These are phyloP conservation scores for Prunus mume DNA, from an alignment of 306 rosid species.

Conservation along the genomic window DNA sequence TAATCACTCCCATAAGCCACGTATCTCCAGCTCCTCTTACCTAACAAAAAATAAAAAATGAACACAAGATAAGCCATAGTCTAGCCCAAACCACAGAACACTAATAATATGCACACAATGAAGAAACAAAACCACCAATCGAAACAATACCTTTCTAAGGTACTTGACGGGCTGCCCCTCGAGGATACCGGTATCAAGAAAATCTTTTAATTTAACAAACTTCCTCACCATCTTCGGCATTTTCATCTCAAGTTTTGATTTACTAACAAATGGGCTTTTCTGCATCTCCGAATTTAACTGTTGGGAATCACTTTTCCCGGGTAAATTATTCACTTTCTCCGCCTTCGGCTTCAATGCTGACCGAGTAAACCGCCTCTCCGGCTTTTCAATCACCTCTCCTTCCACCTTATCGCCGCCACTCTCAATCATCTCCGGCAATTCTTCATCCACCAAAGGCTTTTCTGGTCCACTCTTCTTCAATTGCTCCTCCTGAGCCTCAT, in stretches of 20 bases:
- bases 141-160: conserved; percentile 55
- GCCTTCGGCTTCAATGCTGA: conserved; percentile 48
- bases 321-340: conserved; percentile 24
- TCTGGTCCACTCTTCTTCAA: neutral
- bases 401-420: conserved; percentile 7
- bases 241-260: conserved; percentile 18
- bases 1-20: conserved; percentile 67
- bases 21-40: conserved; percentile 45
- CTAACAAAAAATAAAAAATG: conserved; percentile 33
- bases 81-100: conserved; percentile 5
- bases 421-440: neutral
- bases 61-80: neutral
- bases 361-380: conserved; percentile 58
- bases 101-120: neutral
- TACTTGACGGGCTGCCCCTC: conserved; percentile 78
- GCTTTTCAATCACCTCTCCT: conserved; percentile 20
- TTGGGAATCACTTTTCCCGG: neutral
- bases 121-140: neutral
- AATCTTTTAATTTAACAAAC: conserved; percentile 75
- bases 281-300: neutral
- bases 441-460: neutral
- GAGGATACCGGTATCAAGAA: conserved; percentile 73
- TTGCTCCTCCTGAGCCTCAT: neutral
- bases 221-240: conserved; percentile 35
- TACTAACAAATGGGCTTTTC: neutral